Evolutionary conservation across 108 stramenopile genomes (phyloP).

Genomic region (Fistulifera pelliculosa): DNA sequence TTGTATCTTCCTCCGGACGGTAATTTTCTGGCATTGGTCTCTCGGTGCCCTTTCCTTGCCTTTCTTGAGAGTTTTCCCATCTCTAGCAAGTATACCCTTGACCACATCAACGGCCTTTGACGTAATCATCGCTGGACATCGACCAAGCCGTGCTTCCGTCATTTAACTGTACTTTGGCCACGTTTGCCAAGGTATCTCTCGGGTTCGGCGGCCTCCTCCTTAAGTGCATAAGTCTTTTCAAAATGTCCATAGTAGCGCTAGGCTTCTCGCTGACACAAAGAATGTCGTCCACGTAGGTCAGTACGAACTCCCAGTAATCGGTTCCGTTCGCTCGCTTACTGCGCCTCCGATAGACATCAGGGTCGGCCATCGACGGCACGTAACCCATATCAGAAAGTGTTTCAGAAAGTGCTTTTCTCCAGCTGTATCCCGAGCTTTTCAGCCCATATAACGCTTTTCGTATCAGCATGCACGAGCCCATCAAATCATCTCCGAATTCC

Average conservation of each 20-base stretch:
- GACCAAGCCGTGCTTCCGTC: slow-evolving; percentile 4
- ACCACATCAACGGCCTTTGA: slow-evolving; percentile 16
- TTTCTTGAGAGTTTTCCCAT: background rate
- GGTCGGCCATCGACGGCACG: slow-evolving; percentile 9
- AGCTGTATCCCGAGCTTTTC: slow-evolving; percentile 6
- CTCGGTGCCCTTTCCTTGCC: background rate
- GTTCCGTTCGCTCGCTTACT: slow-evolving; percentile 9
- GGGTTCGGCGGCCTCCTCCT: slow-evolving; percentile 14
- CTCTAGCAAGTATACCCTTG: slow-evolving; percentile 9
- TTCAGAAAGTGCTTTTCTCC: slow-evolving; percentile 3
- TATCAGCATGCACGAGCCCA: slow-evolving; percentile 12
- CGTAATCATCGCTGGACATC: slow-evolving; percentile 14
- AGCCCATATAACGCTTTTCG: slow-evolving; percentile 24
- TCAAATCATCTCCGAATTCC: slow-evolving; percentile 9
- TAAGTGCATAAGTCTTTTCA: slow-evolving; percentile 10
- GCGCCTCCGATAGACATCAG: slow-evolving; percentile 1
- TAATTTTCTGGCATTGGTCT: background rate
- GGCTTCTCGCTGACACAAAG: slow-evolving; percentile 15
- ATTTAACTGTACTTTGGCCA: background rate
- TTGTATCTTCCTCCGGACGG: background rate
- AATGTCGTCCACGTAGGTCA: slow-evolving; percentile 27
- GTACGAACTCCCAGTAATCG: slow-evolving; percentile 24
- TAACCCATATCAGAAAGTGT: slow-evolving; percentile 1
- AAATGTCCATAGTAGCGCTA: background rate
- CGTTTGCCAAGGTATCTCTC: slow-evolving; percentile 13